Base-by-base conservation (phyloP, 441 rosid species). In the Adansonia rubrostipa region DNA sequence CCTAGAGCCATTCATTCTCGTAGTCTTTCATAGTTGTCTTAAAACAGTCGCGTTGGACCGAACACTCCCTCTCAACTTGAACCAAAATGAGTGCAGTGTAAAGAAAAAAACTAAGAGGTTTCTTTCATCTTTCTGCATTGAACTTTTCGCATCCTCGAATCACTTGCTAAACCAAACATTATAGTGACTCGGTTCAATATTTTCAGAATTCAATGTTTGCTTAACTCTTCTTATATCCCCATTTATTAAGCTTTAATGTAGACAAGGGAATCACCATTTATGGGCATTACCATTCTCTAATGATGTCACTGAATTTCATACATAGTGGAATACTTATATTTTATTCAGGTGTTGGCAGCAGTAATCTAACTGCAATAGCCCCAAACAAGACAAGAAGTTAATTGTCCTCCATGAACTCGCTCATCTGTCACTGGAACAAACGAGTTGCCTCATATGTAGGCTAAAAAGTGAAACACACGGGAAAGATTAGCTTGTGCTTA, bases 391-490 rank as follows among this genome's bases (percentile, higher is more conserved):
- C 28, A 1, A 42, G 66, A n/a, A 40, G 51, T 79, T 87, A 85
- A 71, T 66, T 63, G 11, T 54, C 22, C 19, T 65, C 53, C 73
- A 87, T 84, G 84, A 91, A 88, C 56, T 81, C 78, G 17, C 65
- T 69, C 91, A 88, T 91, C 73, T 87, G 91, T 68, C 6, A 36
- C 48, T 87, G 95, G 36, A 89, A 91, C 81, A 83, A 58, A 22
- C 73, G 80, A 58, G 90, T 82, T 19, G 87, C 90, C 14, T 85
- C 86, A 10, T 86, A 86, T 65, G 80, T 57, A 14, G 93, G 93
- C 60, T 73, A 15, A 22, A 79, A 87, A 87, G 61, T 89, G 84
- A 71, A 88, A 88, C 11, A 87, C 80, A 2, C 78, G 70, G n/a
- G 83, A 77, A 44, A 87, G 85, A 76, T 85, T 85, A 5, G 89